A percentile compares a stretch with the other conserved stretches of the same genome.
Conservation (phyloP, 75 land plant species). For the Adiantum capillusveneris region DNA sequence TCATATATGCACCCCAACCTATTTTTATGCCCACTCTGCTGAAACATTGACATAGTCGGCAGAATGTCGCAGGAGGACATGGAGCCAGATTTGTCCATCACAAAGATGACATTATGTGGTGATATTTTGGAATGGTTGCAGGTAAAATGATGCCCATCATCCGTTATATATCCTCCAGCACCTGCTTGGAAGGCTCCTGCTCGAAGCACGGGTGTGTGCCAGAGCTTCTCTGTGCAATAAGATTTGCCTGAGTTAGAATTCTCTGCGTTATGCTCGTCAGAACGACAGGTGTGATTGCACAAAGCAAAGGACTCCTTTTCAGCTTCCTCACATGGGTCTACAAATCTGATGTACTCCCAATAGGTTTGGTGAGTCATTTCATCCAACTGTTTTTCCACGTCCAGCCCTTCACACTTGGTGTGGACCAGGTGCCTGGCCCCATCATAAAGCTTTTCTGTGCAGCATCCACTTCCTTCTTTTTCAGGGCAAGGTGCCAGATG, state of each 20-base stretch:
- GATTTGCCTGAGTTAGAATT: conserved; percentile 4
- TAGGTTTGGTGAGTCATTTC: conserved; percentile 25
- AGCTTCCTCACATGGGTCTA: conserved; percentile 19
- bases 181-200: neutral
- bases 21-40: neutral
- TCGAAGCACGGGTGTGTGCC: conserved; percentile 21
- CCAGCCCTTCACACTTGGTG: conserved; percentile 17
- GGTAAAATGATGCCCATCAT: conserved; percentile 29
- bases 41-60: conserved; percentile 19
- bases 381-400: conserved; percentile 20
- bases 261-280: conserved; percentile 9
- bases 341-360: conserved; percentile 23
- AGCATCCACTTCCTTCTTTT: neutral
- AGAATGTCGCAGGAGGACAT: conserved; percentile 12
- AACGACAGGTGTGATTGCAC: conserved; percentile 13
- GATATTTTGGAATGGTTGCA: conserved; percentile 25
- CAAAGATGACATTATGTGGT: conserved; percentile 32
- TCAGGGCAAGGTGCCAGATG: conserved; percentile 16
- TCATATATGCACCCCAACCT: conserved; percentile 24
- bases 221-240: conserved; percentile 25
- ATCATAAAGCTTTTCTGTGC: conserved; percentile 12
- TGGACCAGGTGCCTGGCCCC: conserved; percentile 24
- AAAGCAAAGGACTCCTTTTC: conserved; percentile 17
- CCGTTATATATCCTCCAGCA: conserved; percentile 14
- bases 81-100: conserved; percentile 33